A percentile compares a stretch with the other conserved stretches of the same genome.
These are phyloP conservation scores for Quercus suber DNA, from an alignment of 306 rosid genomes.

Conservation along the genomic window DNA sequence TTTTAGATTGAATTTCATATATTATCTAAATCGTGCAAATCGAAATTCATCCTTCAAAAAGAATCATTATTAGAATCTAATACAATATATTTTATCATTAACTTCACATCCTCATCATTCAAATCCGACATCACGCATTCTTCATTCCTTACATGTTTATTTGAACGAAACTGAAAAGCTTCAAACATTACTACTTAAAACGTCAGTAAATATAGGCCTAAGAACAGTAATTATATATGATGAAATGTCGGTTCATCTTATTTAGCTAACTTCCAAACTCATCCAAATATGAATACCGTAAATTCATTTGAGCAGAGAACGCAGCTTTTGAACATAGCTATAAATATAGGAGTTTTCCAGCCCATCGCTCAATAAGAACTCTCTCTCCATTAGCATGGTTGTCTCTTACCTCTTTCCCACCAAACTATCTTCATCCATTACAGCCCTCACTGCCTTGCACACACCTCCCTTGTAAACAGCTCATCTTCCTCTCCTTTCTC, in stretches of 20 bases:
- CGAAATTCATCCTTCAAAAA: too few relatives aligned
- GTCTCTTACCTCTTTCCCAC: constrained; percentile 30
- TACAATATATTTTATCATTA: too few relatives aligned
- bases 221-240: too few relatives aligned
- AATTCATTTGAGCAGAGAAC: constrained; percentile 11
- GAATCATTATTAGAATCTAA: too few relatives aligned
- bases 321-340: constrained; percentile 40
- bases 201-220: too few relatives aligned
- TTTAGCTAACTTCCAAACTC: too few relatives aligned
- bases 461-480: constrained; percentile 42
- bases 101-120: neutral
- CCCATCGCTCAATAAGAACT: constrained; percentile 31
- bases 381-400: constrained; percentile 50
- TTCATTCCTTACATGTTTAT: neutral
- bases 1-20: too few relatives aligned
- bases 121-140: neutral
- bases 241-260: too few relatives aligned
- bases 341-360: constrained; percentile 48
- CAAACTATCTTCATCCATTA: constrained; percentile 44
- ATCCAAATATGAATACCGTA: too few relatives aligned
- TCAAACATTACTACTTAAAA: neutral
- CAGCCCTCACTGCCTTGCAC: constrained; percentile 35
- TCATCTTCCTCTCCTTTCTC: constrained; percentile 60
- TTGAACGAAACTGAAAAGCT: neutral
- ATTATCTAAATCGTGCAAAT: too few relatives aligned